Evolutionary conservation across 768 basidiomycete genomes (phyloP).

Genomic region (Lyophyllum semitale): DNA sequence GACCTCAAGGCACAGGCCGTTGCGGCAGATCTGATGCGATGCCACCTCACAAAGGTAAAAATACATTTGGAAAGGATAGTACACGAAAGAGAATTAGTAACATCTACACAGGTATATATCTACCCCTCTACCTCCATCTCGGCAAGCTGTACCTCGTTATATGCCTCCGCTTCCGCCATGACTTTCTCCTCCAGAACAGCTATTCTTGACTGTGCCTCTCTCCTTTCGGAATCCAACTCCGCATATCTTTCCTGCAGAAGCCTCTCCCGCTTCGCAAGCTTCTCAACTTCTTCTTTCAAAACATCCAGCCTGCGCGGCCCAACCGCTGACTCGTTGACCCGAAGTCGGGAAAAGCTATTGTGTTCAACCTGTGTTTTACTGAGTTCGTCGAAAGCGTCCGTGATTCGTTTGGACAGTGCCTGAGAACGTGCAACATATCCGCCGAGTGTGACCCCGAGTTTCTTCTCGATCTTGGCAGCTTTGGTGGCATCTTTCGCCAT

Average conservation of each 20-base stretch:
- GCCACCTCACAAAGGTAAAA: background rate
- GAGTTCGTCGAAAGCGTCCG: constrained; percentile 71
- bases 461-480: constrained; percentile 88
- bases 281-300: constrained; percentile 88
- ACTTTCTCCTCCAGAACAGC: constrained; percentile 78
- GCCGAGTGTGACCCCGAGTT: constrained; percentile 82
- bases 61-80: constrained; percentile 14
- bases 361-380: constrained; percentile 67
- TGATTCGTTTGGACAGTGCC: constrained; percentile 63
- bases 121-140: constrained; percentile 50
- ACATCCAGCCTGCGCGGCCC: constrained; percentile 77
- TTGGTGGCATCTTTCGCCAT: constrained; percentile 84
- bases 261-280: constrained; percentile 74
- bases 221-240: constrained; percentile 75
- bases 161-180: constrained; percentile 80
- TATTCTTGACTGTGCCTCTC: constrained; percentile 60
- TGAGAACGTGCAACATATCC: constrained; percentile 84
- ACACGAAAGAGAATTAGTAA: constrained; percentile 19
- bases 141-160: constrained; percentile 76
- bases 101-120: constrained; percentile 11
- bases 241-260: constrained; percentile 81
- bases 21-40: background rate
- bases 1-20: constrained; percentile 1
- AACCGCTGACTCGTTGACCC: constrained; percentile 68
- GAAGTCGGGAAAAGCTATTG: constrained; percentile 78